Conservation (phyloP, 345 rosid species). For the Citrus maxima region DNA sequence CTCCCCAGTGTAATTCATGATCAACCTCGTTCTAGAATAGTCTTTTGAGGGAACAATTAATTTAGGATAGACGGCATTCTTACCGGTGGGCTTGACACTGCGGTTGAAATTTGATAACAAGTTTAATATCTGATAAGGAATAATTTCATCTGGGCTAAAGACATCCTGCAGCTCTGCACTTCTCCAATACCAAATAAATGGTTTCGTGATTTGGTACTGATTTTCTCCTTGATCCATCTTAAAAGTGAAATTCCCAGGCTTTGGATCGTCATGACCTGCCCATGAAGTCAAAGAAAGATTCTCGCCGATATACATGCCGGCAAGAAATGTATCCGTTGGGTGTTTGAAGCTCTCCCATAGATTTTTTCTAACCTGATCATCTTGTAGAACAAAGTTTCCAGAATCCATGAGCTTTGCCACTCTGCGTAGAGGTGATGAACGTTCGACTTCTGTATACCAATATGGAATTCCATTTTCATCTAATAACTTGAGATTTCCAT, state of each 20-base stretch:
- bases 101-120: conserved; percentile 16
- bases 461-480: not conserved
- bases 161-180: too few species aligned
- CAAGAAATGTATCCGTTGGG: conserved; percentile 39
- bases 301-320: conserved; percentile 31
- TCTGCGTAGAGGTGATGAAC: not conserved
- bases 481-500: conserved; percentile 18
- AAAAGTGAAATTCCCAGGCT: conserved; percentile 29
- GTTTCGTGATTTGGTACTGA: not conserved
- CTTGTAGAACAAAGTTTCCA: conserved; percentile 28
- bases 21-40: conserved; percentile 17
- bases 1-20: conserved; percentile 35
- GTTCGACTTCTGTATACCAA: not conserved
- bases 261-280: conserved; percentile 30
- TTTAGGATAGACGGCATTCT: not conserved
- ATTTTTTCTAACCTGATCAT: accelerated
- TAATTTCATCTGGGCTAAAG: not conserved
- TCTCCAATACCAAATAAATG: not conserved
- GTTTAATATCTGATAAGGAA: not conserved
- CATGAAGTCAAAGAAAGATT: conserved; percentile 26
- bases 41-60: not conserved
- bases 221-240: not conserved
- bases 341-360: conserved; percentile 29
- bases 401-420: conserved; percentile 18
- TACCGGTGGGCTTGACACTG: not conserved